Conservation (phyloP, 2,329 filamentous ascomycete species). For the Talaromyces sp. region DNA sequence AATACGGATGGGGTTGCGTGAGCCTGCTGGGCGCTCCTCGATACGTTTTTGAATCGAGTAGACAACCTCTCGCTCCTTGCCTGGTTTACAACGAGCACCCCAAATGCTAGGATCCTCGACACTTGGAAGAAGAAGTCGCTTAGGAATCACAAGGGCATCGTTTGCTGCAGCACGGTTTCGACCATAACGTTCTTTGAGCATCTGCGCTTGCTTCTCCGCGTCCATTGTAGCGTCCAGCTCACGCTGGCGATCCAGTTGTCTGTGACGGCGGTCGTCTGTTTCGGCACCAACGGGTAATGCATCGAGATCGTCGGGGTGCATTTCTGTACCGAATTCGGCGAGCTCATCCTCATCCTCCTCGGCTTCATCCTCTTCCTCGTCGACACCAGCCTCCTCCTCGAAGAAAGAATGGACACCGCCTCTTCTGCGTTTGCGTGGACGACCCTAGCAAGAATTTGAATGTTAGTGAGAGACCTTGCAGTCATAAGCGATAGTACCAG, state of each 20-base stretch:
- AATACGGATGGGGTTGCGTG: constrained; percentile 79
- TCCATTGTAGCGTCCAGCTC: constrained; percentile 87
- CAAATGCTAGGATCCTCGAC: constrained; percentile 96
- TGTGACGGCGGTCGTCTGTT: constrained; percentile 87
- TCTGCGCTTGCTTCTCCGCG: constrained; percentile 88
- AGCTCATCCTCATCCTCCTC: constrained; percentile 89
- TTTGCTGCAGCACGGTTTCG: constrained; percentile 68
- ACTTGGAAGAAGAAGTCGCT: constrained; percentile 83
- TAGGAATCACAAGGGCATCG: constrained; percentile 78
- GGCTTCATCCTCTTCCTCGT: constrained; percentile 84
- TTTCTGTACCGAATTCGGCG: constrained; percentile 83
- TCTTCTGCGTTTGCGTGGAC: constrained; percentile 78
- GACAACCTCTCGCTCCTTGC: constrained; percentile 91
- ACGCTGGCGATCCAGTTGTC: constrained; percentile 89
- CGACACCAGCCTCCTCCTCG: constrained; percentile 97
- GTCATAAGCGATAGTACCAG: neutral
- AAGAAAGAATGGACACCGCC: constrained; percentile 83
- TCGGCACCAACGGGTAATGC: constrained; percentile 73
- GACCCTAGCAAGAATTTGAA: constrained; percentile 49
- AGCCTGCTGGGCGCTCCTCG: constrained; percentile 71
- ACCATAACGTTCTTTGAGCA: constrained; percentile 84
- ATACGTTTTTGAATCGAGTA: constrained; percentile 86
- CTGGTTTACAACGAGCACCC: constrained; percentile 89
- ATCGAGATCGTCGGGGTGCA: constrained; percentile 85
- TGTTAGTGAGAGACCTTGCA: constrained; percentile 15